Evolutionary conservation across 495 filamentous ascomycete species (phyloP).

Genomic region (Patellaria atrata): DNA sequence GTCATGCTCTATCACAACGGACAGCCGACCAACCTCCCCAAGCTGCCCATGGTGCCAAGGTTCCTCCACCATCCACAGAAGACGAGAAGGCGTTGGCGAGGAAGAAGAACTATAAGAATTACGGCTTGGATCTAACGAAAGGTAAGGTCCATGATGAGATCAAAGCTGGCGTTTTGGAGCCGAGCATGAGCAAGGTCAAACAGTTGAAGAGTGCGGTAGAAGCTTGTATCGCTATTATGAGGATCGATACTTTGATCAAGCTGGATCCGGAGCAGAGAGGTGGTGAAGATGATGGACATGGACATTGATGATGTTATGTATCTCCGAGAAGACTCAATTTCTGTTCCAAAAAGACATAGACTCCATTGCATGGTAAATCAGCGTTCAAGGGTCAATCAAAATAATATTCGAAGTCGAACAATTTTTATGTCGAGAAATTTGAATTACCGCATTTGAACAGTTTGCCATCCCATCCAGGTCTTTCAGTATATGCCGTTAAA

Average conservation of each 20-base stretch:
- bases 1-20: slow-evolving; percentile 87
- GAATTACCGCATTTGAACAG: too few relatives aligned
- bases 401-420: too few relatives aligned
- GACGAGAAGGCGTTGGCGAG: slow-evolving; percentile 78
- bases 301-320: slow-evolving; percentile 41
- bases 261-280: slow-evolving; percentile 78
- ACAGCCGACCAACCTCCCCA: slow-evolving; percentile 40
- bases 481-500: too few relatives aligned
- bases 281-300: slow-evolving; percentile 57
- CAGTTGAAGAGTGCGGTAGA: slow-evolving; percentile 98
- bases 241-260: slow-evolving; percentile 98
- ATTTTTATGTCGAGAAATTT: too few relatives aligned
- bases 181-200: slow-evolving; percentile 95
- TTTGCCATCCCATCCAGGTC: too few relatives aligned
- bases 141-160: slow-evolving; percentile 86
- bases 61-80: slow-evolving; percentile 35
- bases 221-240: slow-evolving; percentile 98
- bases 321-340: too few relatives aligned
- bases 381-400: too few relatives aligned
- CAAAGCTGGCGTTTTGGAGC: slow-evolving; percentile 91
- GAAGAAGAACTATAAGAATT: slow-evolving; percentile 97
- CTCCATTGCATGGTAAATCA: too few relatives aligned
- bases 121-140: slow-evolving; percentile 79
- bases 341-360: too few relatives aligned
- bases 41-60: slow-evolving; percentile 1